Evolutionary conservation across 83 land plant genomes (phyloP), one percentile per base, ranked within the genome.

Genomic region (Thuja plicata): DNA sequence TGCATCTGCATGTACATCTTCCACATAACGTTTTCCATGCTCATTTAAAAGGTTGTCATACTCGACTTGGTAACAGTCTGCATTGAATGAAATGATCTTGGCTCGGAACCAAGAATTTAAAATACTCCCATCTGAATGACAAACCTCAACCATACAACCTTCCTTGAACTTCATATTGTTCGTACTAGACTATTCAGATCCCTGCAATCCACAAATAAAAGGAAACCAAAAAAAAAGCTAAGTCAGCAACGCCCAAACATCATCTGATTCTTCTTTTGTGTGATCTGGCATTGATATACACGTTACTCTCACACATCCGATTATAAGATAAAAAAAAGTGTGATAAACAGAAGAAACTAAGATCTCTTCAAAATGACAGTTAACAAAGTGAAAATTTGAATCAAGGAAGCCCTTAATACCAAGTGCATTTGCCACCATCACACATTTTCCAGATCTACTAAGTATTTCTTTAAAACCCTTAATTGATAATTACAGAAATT

Each of bases 111-210:
- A 94, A 54, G 91, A 94, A 7, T 93, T 90, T 1, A 93, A 86
- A 21, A 90, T 90, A 41, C 77, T 90, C 76, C 90, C 92, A 7
- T 60, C 80, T 43, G 70, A 52, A 79, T 85, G 87, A 2, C 90
- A 89, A 19, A 94, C 94, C 62, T 94, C 95, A 15, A 94, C 91
- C 88, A 90, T 92, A 80, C 34, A 62, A 10, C 94, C 94, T 87
- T 85, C 88, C 54, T 85, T 87, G 79, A 82, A 83, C n/a, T 55
- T 87, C 84, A 81, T 81, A 5, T 43, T 81, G 48, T 24, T 5
- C 17, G 0, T 80, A 35, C 19, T 38, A 78, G 0, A 15, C 38
- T 43, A 9, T 32, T 13, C 35, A 74, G 78, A 74, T 32, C 78
- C 38, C 78, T 74, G 78, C 13, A 1, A 32, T 27, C n/a, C 38